Evolutionary conservation across 2,329 filamentous ascomycete genomes (phyloP).

Genomic region (Apiospora marii): DNA sequence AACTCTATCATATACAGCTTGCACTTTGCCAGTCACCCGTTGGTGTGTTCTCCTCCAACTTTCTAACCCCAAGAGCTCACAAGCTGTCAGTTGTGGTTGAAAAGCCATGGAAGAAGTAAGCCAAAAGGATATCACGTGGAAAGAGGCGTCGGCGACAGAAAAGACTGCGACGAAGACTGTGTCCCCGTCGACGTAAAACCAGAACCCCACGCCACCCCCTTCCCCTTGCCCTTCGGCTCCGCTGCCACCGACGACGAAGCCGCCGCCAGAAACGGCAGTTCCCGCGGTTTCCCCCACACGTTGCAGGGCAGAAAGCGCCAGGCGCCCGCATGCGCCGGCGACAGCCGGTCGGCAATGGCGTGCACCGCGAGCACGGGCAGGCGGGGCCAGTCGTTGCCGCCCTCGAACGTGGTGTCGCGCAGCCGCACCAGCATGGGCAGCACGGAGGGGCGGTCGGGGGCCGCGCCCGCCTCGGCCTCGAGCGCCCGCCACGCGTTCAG

Average conservation of each 20-base stretch:
- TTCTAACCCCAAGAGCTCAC: neutral
- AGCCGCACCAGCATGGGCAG: slow-evolving; percentile 39
- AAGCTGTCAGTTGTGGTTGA: neutral
- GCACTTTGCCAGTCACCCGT: no score
- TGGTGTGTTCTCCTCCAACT: neutral
- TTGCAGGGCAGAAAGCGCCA: slow-evolving; percentile 47
- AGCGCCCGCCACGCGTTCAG: slow-evolving; percentile 32
- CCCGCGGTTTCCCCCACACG: slow-evolving; percentile 41
- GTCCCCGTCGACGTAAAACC: neutral
- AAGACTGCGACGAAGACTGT: neutral
- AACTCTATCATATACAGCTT: no score
- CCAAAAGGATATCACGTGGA: neutral
- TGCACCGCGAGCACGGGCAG: slow-evolving; percentile 42
- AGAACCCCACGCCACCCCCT: neutral
- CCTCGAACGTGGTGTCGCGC: slow-evolving; percentile 35
- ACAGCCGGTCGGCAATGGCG: slow-evolving; percentile 40
- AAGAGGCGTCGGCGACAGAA: neutral
- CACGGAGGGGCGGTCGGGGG: slow-evolving; percentile 35
- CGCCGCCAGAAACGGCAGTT: slow-evolving; percentile 37
- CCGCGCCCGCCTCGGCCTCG: slow-evolving; percentile 30
- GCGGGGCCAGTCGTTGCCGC: slow-evolving; percentile 35
- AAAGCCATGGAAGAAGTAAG: neutral
- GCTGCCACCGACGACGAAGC: neutral
- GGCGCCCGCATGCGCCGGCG: slow-evolving; percentile 35
- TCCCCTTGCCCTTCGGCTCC: neutral